Evolutionary conservation across 495 filamentous ascomycete genomes (phyloP).

Genomic region (Letharia lupina): DNA sequence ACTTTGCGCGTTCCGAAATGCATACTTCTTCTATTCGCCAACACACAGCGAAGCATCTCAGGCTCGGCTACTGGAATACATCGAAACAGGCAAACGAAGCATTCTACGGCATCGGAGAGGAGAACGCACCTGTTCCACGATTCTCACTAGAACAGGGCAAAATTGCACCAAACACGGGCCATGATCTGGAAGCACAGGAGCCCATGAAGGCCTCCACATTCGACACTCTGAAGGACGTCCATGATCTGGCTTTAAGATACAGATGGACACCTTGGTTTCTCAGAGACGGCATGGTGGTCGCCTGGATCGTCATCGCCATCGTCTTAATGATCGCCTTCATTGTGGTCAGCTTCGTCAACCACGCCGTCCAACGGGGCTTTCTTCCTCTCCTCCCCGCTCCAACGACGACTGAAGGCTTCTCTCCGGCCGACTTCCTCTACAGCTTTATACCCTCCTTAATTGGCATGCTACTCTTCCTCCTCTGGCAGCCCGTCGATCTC

Average conservation of each 20-base stretch:
- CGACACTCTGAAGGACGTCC: constrained; percentile 36
- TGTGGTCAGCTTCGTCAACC: constrained; percentile 66
- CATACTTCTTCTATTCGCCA: constrained; percentile 40
- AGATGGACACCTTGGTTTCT: constrained; percentile 76
- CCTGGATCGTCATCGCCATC: constrained; percentile 53
- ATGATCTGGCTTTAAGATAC: constrained; percentile 44
- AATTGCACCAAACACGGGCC: constrained; percentile 29
- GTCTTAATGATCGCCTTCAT: constrained; percentile 65
- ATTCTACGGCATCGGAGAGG: constrained; percentile 60
- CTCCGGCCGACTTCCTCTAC: constrained; percentile 79
- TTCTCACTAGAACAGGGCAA: constrained; percentile 45
- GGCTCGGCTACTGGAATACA: constrained; percentile 76
- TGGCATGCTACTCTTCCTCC: constrained; percentile 66
- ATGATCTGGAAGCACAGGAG: constrained; percentile 39
- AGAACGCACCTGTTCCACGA: constrained; percentile 46
- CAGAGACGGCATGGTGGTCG: constrained; percentile 50
- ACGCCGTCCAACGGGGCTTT: constrained; percentile 60
- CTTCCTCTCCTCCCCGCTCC: constrained; percentile 53
- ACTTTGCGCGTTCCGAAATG: constrained; percentile 55
- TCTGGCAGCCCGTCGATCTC: constrained; percentile 68
- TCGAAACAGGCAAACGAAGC: constrained; percentile 45
- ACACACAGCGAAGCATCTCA: constrained; percentile 46
- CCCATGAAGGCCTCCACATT: constrained; percentile 24
- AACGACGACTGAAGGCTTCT: constrained; percentile 59
- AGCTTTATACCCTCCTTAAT: constrained; percentile 72